phyloP scores from a whole-genome alignment of 2,329 filamentous ascomycete species.

The Alternaria tenuissima region DNA sequence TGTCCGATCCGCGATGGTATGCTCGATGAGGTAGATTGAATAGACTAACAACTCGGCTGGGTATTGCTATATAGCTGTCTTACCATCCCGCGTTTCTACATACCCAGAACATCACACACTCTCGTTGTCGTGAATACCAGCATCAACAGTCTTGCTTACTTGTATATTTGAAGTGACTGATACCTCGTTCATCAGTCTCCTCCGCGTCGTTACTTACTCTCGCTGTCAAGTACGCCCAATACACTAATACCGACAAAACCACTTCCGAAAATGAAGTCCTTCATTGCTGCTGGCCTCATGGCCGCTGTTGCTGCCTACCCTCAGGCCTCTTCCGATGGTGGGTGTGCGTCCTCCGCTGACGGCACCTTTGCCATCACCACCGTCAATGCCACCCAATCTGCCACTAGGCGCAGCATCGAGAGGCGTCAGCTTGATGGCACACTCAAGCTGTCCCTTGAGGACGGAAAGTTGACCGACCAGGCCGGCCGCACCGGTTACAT shows the following conservation, averaged over 20 bases:
- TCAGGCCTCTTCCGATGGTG: constrained; percentile 54
- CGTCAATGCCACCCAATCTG: constrained; percentile 52
- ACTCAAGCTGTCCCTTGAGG: constrained; percentile 68
- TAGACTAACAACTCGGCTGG: constrained; percentile 21
- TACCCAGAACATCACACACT: constrained; percentile 24
- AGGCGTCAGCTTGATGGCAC: constrained; percentile 48
- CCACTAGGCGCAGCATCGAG: constrained; percentile 36
- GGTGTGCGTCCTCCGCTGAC: constrained; percentile 61
- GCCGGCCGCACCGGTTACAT: constrained; percentile 78
- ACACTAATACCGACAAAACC: constrained; percentile 13
- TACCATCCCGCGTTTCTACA: constrained; percentile 22
- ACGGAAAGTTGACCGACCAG: constrained; percentile 72
- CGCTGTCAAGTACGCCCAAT: constrained; percentile 20
- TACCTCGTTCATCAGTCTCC: constrained; percentile 51
- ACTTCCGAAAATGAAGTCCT: constrained; percentile 42
- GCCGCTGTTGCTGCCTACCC: constrained; percentile 40
- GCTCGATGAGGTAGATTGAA: constrained; percentile 32
- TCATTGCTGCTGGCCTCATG: constrained; percentile 40
- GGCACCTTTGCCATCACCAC: constrained; percentile 69
- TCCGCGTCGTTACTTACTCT: constrained; percentile 31
- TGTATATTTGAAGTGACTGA: constrained; percentile 37
- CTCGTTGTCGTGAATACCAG: constrained; percentile 40
- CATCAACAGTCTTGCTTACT: constrained; percentile 11
- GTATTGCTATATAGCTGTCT: constrained; percentile 43
- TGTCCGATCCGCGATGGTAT: constrained; percentile 32